These are phyloP conservation scores for Heracleum sosnowskyi DNA, from an alignment of 129 eudicot genomes.

Conservation along the genomic window DNA sequence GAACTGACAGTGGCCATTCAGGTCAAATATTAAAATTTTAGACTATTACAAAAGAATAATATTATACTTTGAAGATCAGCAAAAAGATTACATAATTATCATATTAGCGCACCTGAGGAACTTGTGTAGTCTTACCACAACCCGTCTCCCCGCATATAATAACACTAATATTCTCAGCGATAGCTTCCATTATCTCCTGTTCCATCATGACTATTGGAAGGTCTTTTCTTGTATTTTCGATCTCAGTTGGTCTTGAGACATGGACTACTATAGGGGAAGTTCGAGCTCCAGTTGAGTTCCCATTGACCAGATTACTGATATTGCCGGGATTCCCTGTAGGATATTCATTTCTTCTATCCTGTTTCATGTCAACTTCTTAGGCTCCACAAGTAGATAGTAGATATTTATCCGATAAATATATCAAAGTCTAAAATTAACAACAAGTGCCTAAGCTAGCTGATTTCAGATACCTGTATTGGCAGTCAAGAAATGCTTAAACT, in stretches of 20 bases:
- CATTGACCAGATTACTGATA: conserved; percentile 9
- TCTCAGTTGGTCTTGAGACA: conserved; percentile 83
- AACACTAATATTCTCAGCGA: conserved; percentile 62
- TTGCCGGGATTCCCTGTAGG: conserved; percentile 6
- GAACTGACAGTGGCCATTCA: conserved; percentile 45
- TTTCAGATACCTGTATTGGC: not conserved
- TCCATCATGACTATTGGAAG: conserved; percentile 98
- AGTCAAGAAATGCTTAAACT: too few species aligned
- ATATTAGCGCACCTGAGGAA: conserved; percentile 67
- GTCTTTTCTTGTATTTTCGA: conserved; percentile 57
- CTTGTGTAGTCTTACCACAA: conserved; percentile 98
- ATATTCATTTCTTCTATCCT: conserved; percentile 32
- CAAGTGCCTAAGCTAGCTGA: not conserved
- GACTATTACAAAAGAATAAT: not conserved
- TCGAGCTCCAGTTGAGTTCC: conserved; percentile 15
- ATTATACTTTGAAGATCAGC: not conserved
- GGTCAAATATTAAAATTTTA: conserved; percentile 5
- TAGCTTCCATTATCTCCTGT: conserved; percentile 99
- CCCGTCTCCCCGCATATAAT: conserved; percentile 97
- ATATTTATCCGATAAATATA: not conserved
- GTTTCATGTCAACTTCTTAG: conserved; percentile 18
- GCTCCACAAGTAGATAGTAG: conserved; percentile 5
- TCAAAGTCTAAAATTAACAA: not conserved
- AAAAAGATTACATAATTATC: not conserved
- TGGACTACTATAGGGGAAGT: conserved; percentile 49